Base-by-base conservation (phyloP, 2,329 filamentous ascomycete species). In the Diaporthe humulicola region DNA sequence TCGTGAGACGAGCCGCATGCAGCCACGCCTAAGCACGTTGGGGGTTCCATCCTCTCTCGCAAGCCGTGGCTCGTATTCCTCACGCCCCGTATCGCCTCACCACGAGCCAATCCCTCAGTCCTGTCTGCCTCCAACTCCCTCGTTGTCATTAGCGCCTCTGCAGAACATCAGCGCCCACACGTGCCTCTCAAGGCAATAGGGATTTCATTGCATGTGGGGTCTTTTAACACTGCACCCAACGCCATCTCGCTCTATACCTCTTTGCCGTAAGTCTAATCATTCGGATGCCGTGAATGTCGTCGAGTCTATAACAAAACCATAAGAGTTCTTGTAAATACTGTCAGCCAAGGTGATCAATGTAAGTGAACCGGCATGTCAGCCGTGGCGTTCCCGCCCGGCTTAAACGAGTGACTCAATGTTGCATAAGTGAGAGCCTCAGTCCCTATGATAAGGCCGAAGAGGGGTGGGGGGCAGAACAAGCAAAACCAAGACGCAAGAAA, bases 301-400 rank as follows among this genome's bases (percentile, higher is more conserved):
- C 61, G 75, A 78, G 74, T 78, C 75, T 38, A 76, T 74, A 33
- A 79, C 78, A 28, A 79, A 79, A 1, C 77, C 77, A 64, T 77
- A 76, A 28, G 73, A 77, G 28, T 74, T 69, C 78, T 78, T 25
- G 17, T 60, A 14, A 64, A 54, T 69, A 57, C 12, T 14, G 40
- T 74, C 50, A 75, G 74, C 52, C 56, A 60, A 25, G n/a, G 57
- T 19, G n/a, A 19, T 12, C 25, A 15, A 58, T 40, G 7, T 17
- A 22, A 36, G 28, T 36, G 30, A 50, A 19, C 42, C 42, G 28
- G 60, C 9, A 42, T n/a, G 60, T 33, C 25, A 64, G 38, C 30
- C 40, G 38, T 45, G 45, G 61, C 61, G 30, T 50, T 7, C 61
- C 45, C 60, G 28, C 19, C 61, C 9, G 30, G 42, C 38, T 45